These are phyloP conservation scores for Chionographis japonica DNA, from an alignment of 106 monocot genomes.

Conservation along the genomic window DNA sequence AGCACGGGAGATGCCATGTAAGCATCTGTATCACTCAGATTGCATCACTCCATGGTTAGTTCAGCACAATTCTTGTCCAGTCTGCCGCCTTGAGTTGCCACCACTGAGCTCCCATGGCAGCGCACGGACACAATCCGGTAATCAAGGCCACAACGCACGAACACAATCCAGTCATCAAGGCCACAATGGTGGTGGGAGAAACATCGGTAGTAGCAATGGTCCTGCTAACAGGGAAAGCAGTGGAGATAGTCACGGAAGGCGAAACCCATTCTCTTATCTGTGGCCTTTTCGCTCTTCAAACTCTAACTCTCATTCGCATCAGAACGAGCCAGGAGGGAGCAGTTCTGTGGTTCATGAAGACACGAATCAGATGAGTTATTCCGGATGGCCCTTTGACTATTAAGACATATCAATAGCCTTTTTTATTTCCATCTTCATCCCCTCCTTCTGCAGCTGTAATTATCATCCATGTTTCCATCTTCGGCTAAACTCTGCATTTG, in stretches of 20 bases:
- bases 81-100: slow-evolving; percentile 66
- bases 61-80: slow-evolving; percentile 85
- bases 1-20: slow-evolving; percentile 75
- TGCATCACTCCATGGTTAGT: slow-evolving; percentile 88
- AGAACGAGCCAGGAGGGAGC: slow-evolving; percentile 6
- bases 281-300: slow-evolving; percentile 36
- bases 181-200: neutral
- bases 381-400: slow-evolving; percentile 51
- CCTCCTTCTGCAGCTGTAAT: neutral
- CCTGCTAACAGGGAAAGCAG: slow-evolving; percentile 6
- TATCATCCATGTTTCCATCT: too few species aligned
- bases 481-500: too few species aligned
- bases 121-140: slow-evolving; percentile 14
- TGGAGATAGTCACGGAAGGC: slow-evolving; percentile 32
- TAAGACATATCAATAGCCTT: neutral
- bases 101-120: slow-evolving; percentile 22
- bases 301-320: slow-evolving; percentile 18
- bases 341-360: slow-evolving; percentile 13
- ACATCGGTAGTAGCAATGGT: slow-evolving; percentile 1
- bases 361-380: slow-evolving; percentile 27
- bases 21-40: slow-evolving; percentile 77
- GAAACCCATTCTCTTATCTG: slow-evolving; percentile 47
- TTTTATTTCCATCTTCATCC: neutral
- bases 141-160: slow-evolving; percentile 9
- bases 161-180: slow-evolving; percentile 21